These are phyloP conservation scores for Venturia effusa DNA, from an alignment of 2,329 filamentous ascomycete genomes.

Conservation along the genomic window DNA sequence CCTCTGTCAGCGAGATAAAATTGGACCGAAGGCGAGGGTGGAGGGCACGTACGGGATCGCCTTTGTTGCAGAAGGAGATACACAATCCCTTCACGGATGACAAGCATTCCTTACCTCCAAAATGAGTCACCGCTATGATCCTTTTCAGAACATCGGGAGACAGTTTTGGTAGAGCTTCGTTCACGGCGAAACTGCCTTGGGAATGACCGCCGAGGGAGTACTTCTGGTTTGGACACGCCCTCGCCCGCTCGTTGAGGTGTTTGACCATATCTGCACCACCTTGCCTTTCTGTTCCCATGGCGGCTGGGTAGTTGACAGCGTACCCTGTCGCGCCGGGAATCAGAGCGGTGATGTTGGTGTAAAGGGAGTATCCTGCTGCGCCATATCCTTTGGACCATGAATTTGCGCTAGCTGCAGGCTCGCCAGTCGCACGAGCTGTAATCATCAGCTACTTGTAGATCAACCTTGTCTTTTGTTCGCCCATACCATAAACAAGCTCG, in stretches of 20 bases:
- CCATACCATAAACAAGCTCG: conserved; percentile 9
- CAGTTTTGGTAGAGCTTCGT: neutral
- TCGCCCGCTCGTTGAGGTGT: neutral
- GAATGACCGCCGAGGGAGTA: conserved; percentile 8
- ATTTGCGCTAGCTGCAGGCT: neutral
- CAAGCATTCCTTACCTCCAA: conserved; percentile 6
- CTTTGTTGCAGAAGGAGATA: conserved; percentile 8
- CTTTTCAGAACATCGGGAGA: neutral
- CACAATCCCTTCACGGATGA: neutral
- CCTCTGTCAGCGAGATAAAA: neutral
- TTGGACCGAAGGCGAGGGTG: too few species aligned
- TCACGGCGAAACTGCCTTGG: conserved; percentile 8
- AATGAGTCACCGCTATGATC: conserved; percentile 10
- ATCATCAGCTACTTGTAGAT: neutral
- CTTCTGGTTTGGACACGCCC: conserved; percentile 8
- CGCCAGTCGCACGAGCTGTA: conserved; percentile 9
- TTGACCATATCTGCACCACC: conserved; percentile 4
- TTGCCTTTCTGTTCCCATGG: neutral
- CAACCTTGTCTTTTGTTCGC: neutral
- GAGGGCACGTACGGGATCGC: conserved; percentile 9
- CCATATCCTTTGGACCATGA: conserved; percentile 12
- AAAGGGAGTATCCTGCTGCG: conserved; percentile 8
- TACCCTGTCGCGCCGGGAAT: conserved; percentile 24
- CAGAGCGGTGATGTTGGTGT: conserved; percentile 24
- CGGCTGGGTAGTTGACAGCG: conserved; percentile 10